Percentiles rank a stretch among this genome's conserved stretches.
phyloP scores from a whole-genome alignment of 352 stramenopile genomes.

The Phytophthora lateralis region DNA sequence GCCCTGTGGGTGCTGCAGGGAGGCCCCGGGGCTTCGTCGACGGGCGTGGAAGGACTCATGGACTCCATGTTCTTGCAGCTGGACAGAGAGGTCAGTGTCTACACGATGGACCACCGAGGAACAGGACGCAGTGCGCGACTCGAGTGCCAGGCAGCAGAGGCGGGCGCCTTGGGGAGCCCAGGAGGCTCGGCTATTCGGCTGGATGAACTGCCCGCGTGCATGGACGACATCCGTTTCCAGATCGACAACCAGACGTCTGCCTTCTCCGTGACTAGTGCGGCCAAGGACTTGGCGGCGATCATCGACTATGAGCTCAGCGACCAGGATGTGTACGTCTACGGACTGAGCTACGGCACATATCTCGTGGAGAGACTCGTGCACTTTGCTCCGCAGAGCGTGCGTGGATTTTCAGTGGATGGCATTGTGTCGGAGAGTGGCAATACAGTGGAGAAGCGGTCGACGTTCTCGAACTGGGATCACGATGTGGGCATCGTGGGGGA shows the following conservation, averaged over 20 bases:
- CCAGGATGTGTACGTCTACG: constrained; percentile 73
- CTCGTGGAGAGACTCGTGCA: constrained; percentile 68
- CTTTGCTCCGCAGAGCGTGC: constrained; percentile 48
- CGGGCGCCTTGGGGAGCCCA: constrained; percentile 54
- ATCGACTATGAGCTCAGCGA: constrained; percentile 52
- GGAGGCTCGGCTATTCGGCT: constrained; percentile 54
- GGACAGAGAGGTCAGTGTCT: constrained; percentile 58
- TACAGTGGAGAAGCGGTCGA: constrained; percentile 59
- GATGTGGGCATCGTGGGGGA: constrained; percentile 67
- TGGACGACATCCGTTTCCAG: constrained; percentile 74
- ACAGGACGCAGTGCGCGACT: constrained; percentile 64
- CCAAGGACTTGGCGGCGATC: constrained; percentile 63
- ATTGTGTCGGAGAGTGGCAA: constrained; percentile 66
- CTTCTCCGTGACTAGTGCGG: constrained; percentile 76
- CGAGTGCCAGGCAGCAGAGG: constrained; percentile 57
- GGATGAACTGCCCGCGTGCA: constrained; percentile 66
- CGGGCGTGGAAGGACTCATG: constrained; percentile 72
- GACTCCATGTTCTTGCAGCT: constrained; percentile 57
- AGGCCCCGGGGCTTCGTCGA: constrained; percentile 71
- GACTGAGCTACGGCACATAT: constrained; percentile 81
- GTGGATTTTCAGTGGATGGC: constrained; percentile 64
- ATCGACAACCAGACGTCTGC: constrained; percentile 73
- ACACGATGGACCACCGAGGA: constrained; percentile 74
- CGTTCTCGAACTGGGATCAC: constrained; percentile 84
- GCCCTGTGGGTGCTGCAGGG: constrained; percentile 77